Evolutionary conservation across 1,139 yeast species (phyloP).

Genomic region (Kurtzmaniella quercitrusa): DNA sequence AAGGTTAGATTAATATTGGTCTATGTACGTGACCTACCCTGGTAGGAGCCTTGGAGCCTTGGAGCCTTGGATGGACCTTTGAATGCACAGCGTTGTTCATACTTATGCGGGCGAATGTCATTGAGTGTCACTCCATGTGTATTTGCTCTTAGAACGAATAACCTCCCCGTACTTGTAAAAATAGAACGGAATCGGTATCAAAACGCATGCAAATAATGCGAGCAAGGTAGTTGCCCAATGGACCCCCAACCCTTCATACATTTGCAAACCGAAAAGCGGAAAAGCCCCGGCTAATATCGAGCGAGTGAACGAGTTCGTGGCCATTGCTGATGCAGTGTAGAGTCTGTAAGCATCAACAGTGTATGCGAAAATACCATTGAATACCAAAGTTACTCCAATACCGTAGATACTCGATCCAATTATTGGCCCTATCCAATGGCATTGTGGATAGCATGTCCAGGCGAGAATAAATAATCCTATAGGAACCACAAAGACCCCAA

Average conservation of each 20-base stretch:
- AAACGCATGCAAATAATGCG: slow-evolving; percentile 26
- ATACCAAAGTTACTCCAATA: slow-evolving; percentile 34
- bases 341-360: slow-evolving; percentile 38
- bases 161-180: slow-evolving; percentile 32
- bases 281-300: slow-evolving; percentile 36
- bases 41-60: too few species aligned
- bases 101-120: neutral
- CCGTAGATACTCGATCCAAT: slow-evolving; percentile 36
- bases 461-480: slow-evolving; percentile 37
- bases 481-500: slow-evolving; percentile 33
- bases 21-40: too few species aligned
- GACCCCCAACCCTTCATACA: slow-evolving; percentile 32
- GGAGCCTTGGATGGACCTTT: too few species aligned
- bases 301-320: slow-evolving; percentile 36
- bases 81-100: too few species aligned
- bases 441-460: slow-evolving; percentile 33
- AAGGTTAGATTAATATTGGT: too few species aligned
- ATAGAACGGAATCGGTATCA: slow-evolving; percentile 36
- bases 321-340: slow-evolving; percentile 40
- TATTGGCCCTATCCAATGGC: slow-evolving; percentile 41
- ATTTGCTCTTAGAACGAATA: slow-evolving; percentile 22
- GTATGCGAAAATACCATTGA: slow-evolving; percentile 35
- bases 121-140: slow-evolving; percentile 17
- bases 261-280: slow-evolving; percentile 34
- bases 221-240: slow-evolving; percentile 41